Conservation (phyloP, 73 alveolate species). For the Durusdinium trenchii region DNA sequence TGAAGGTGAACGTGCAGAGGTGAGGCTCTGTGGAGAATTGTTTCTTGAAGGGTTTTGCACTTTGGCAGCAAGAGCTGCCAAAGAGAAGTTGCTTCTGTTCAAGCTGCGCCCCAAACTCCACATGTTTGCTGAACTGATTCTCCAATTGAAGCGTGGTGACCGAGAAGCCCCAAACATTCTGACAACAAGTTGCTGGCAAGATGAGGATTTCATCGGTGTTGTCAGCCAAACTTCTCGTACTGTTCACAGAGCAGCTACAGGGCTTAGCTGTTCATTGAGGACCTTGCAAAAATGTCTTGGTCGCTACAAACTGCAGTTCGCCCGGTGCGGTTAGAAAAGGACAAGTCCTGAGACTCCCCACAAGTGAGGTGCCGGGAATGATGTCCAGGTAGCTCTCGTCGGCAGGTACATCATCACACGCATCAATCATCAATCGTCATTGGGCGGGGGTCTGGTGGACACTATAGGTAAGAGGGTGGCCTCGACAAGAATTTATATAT, state of each 20-base stretch:
- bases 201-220: not conserved
- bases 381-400: too few relatives aligned
- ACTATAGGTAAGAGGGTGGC: too few relatives aligned
- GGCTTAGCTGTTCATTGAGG: not conserved
- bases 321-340: too few relatives aligned
- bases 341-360: too few relatives aligned
- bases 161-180: not conserved
- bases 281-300: not conserved
- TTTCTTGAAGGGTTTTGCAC: not conserved
- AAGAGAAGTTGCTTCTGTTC: not conserved
- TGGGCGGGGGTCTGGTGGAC: too few relatives aligned
- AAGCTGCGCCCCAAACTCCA: conserved; percentile 23
- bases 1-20: not conserved
- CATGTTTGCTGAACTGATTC: not conserved
- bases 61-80: not conserved
- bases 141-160: not conserved
- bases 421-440: too few relatives aligned
- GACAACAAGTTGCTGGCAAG: not conserved
- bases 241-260: not conserved
- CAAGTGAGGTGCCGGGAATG: too few relatives aligned
- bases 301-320: not conserved
- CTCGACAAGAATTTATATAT: too few relatives aligned
- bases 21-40: not conserved
- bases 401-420: too few relatives aligned
- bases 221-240: not conserved